phyloP scores from a whole-genome alignment of 257 asterid genomes.

The Linderniella brevidens region DNA sequence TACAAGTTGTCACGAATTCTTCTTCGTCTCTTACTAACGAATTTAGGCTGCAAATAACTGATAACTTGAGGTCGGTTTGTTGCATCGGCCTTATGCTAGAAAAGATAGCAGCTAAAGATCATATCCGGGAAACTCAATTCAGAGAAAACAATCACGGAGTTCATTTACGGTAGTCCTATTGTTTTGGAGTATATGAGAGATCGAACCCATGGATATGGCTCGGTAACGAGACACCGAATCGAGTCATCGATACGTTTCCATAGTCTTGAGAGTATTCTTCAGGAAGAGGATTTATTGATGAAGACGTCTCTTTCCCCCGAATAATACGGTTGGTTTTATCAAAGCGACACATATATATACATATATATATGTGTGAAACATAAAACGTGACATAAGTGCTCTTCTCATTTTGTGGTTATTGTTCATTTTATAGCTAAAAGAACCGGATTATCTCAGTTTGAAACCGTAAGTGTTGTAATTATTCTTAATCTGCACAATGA shows the following conservation, averaged over 20 bases:
- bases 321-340: too few species aligned
- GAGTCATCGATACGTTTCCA: conserved; percentile 19
- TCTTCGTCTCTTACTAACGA: conserved; percentile 30
- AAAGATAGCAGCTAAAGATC: conserved; percentile 16
- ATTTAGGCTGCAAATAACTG: conserved; percentile 24
- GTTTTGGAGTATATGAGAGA: conserved; percentile 17
- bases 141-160: conserved; percentile 20
- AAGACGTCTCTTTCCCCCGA: conserved; percentile 18
- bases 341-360: too few species aligned
- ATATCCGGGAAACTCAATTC: conserved; percentile 15
- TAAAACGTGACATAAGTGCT: too few species aligned
- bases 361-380: too few species aligned
- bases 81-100: conserved; percentile 52
- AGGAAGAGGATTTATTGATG: conserved; percentile 14
- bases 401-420: too few species aligned
- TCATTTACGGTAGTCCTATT: conserved; percentile 15
- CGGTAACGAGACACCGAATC: conserved; percentile 18
- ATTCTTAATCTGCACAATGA: too few species aligned
- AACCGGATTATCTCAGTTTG: too few species aligned
- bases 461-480: too few species aligned
- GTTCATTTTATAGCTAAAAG: too few species aligned
- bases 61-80: conserved; percentile 15
- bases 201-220: conserved; percentile 9
- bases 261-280: conserved; percentile 38
- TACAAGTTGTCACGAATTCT: conserved; percentile 36